Evolutionary conservation across 192 early-diverging fungal species (phyloP).

Genomic region (Spinellus fusiger): DNA sequence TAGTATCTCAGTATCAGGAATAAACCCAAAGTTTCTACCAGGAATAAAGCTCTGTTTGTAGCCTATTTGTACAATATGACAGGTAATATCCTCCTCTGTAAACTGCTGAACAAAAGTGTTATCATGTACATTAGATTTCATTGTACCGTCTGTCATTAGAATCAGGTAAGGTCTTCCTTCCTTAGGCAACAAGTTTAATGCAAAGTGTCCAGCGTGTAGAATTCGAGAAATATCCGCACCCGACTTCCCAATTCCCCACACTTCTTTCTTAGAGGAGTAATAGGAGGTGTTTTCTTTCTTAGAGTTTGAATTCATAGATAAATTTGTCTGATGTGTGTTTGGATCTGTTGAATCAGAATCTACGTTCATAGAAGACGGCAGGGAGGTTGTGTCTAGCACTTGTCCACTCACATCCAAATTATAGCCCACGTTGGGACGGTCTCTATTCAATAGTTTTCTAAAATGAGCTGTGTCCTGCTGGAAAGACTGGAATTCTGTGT

Average conservation of each 20-base stretch:
- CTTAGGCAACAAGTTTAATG: conserved; percentile 37
- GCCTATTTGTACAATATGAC: conserved; percentile 70
- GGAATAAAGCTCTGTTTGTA: conserved; percentile 55
- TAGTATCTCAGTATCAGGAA: conserved; percentile 68
- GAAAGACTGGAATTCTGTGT: conserved; percentile 36
- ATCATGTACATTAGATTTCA: conserved; percentile 60
- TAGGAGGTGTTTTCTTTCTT: neutral
- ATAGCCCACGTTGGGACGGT: conserved; percentile 32
- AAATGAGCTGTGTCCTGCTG: conserved; percentile 36
- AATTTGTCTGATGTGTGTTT: neutral
- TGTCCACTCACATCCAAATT: conserved; percentile 28
- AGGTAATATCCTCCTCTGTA: conserved; percentile 59
- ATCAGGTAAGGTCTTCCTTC: conserved; percentile 48
- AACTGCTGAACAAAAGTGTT: conserved; percentile 52
- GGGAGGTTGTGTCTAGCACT: conserved; percentile 4
- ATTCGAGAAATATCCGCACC: conserved; percentile 49
- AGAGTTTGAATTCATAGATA: neutral
- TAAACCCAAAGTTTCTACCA: conserved; percentile 64
- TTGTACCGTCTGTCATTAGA: conserved; percentile 65
- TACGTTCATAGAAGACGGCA: neutral
- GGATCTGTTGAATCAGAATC: neutral
- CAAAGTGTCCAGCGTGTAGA: conserved; percentile 49
- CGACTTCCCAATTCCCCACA: conserved; percentile 49
- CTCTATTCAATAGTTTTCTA: conserved; percentile 32
- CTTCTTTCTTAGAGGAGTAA: conserved; percentile 32